phyloP scores from a whole-genome alignment of 2,329 filamentous ascomycete genomes.

The Pseudocercospora pini-densiflorae region DNA sequence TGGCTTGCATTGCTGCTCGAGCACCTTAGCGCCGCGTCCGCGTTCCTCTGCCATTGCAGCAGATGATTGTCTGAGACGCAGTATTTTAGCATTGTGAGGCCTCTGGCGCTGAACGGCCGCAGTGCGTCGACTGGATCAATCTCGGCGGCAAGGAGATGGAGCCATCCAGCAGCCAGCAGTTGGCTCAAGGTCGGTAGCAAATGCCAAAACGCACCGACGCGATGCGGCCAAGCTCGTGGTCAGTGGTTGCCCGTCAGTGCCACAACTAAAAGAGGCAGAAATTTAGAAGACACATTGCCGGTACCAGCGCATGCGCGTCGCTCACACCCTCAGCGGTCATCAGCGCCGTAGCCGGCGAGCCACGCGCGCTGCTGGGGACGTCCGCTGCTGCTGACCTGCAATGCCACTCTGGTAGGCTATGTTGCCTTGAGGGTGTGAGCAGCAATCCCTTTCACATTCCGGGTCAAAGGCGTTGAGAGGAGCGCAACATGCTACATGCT shows the following conservation, averaged over 20 bases:
- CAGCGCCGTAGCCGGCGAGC: conserved; percentile 4
- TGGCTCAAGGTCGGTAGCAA: conserved; percentile 22
- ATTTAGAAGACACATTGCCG: neutral
- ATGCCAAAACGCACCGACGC: conserved; percentile 17
- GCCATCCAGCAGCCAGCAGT: conserved; percentile 4
- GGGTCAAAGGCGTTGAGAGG: conserved; percentile 26
- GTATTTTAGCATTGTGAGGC: neutral
- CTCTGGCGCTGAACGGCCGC: neutral
- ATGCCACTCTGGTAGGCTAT: neutral
- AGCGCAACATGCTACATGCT: conserved; percentile 22
- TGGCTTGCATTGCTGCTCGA: conserved; percentile 1
- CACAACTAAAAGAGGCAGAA: conserved; percentile 9
- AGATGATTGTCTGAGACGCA: neutral
- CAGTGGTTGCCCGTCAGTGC: neutral
- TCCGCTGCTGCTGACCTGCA: neutral
- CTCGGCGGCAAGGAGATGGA: conserved; percentile 23
- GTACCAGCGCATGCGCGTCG: neutral
- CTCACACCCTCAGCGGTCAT: neutral
- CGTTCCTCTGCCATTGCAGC: neutral
- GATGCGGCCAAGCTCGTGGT: neutral
- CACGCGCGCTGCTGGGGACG: conserved; percentile 1
- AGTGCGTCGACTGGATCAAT: conserved; percentile 24
- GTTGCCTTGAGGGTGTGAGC: conserved; percentile 2
- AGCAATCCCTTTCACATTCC: neutral
- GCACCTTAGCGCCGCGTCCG: conserved; percentile 11